These are phyloP conservation scores for Amanita exitialis DNA, from an alignment of 768 basidiomycete genomes.

Conservation along the genomic window DNA sequence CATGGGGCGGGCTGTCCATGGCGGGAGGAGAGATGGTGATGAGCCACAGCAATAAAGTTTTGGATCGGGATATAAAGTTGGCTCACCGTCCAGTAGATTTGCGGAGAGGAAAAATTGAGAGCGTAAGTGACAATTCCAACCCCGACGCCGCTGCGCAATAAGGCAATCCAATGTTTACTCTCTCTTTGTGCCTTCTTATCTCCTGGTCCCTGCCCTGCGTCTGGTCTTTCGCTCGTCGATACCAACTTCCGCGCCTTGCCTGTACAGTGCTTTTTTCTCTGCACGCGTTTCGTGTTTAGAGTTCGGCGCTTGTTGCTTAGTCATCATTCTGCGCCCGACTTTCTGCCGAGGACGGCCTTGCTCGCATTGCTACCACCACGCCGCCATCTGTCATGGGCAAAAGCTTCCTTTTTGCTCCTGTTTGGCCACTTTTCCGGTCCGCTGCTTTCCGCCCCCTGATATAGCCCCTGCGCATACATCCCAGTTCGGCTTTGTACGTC, in stretches of 20 bases:
- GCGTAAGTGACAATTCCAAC: constrained; percentile 27
- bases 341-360: background rate
- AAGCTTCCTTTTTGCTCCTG: background rate
- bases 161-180: constrained; percentile 21
- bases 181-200: constrained; percentile 5
- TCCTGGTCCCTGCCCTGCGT: background rate
- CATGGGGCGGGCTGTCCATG: constrained; percentile 21
- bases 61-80: constrained; percentile 52
- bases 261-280: background rate
- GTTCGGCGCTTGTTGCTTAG: constrained; percentile 6
- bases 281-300: background rate
- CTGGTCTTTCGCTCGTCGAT: background rate
- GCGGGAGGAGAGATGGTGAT: constrained; percentile 18
- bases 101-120: constrained; percentile 44
- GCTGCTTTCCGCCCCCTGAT: background rate
- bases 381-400: background rate
- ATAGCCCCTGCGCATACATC: background rate
- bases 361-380: background rate
- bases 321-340: background rate
- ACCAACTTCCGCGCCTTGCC: background rate
- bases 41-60: constrained; percentile 47
- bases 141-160: constrained; percentile 19
- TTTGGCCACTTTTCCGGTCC: background rate
- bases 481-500: background rate
- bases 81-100: constrained; percentile 58